Percentiles rank a stretch among this genome's conserved stretches.
Evolutionary conservation across 2,329 filamentous ascomycete species (phyloP).

Genomic region (Monilinia laxa): DNA sequence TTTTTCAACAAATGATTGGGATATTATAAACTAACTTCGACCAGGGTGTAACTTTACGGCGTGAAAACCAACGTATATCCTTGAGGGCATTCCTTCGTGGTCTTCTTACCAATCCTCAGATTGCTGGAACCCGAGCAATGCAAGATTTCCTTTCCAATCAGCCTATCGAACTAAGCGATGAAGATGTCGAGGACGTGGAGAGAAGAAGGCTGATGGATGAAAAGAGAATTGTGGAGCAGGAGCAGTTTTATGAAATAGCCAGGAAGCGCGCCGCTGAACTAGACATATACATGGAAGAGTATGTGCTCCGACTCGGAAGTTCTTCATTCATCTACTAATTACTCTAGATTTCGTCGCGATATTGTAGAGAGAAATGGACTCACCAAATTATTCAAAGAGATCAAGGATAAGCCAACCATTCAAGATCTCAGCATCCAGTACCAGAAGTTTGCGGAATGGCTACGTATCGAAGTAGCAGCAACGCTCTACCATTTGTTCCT

Average conservation of each 20-base stretch:
- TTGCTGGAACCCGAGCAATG: conserved; percentile 80
- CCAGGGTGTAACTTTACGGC: conserved; percentile 61
- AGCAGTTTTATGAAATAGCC: conserved; percentile 92
- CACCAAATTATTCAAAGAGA: conserved; percentile 88
- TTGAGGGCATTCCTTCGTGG: conserved; percentile 87
- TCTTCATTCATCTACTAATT: conserved; percentile 24
- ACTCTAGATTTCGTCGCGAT: conserved; percentile 60
- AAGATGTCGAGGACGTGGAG: conserved; percentile 79
- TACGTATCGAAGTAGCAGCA: conserved; percentile 93
- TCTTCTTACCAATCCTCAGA: conserved; percentile 78
- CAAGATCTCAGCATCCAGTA: conserved; percentile 90
- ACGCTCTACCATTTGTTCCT: conserved; percentile 97
- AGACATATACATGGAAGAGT: conserved; percentile 97
- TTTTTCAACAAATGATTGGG: too few species aligned
- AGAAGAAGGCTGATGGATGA: conserved; percentile 80
- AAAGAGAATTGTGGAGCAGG: conserved; percentile 87
- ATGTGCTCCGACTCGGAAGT: conserved; percentile 41
- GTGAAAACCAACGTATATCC: conserved; percentile 89
- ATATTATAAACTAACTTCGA: neutral
- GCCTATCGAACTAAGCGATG: conserved; percentile 73
- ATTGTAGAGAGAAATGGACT: conserved; percentile 76
- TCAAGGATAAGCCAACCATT: conserved; percentile 85
- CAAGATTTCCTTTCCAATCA: conserved; percentile 75
- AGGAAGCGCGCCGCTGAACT: conserved; percentile 85
- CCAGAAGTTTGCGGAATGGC: conserved; percentile 97